Evolutionary conservation across 148 eudicot species (phyloP).

Genomic region (Diospyros kaki): DNA sequence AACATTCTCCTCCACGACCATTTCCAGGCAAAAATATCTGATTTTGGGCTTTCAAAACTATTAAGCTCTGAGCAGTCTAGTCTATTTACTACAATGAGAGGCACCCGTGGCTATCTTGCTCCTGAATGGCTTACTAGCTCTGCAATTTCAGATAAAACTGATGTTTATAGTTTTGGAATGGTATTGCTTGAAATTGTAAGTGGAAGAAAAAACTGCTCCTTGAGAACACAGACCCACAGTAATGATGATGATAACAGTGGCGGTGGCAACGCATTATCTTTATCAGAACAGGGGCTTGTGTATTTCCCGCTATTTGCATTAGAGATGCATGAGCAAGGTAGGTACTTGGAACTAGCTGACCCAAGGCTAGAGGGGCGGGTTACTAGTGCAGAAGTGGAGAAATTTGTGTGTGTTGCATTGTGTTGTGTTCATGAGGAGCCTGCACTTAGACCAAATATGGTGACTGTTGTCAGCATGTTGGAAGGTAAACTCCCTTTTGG

Average conservation of each 20-base stretch:
- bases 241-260: conserved; percentile 31
- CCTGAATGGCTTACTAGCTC: conserved; percentile 96
- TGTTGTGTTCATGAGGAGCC: conserved; percentile 87
- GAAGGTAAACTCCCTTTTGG: conserved; percentile 50
- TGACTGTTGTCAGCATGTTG: conserved; percentile 56
- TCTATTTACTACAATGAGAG: conserved; percentile 83
- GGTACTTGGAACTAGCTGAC: conserved; percentile 67
- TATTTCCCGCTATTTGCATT: conserved; percentile 73
- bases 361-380: conserved; percentile 62
- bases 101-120: conserved; percentile 93
- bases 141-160: conserved; percentile 71
- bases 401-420: conserved; percentile 57
- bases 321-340: conserved; percentile 73
- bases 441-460: conserved; percentile 58
- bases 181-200: conserved; percentile 72
- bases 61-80: conserved; percentile 66
- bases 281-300: conserved; percentile 27
- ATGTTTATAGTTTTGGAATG: conserved; percentile 90
- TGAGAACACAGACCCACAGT: conserved; percentile 40
- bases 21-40: conserved; percentile 62
- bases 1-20: conserved; percentile 68
- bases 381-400: conserved; percentile 52
- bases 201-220: conserved; percentile 67
- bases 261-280: conserved; percentile 29
- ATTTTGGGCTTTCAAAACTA: conserved; percentile 83